Conservation (phyloP, 2,329 filamentous ascomycete genomes). For the Fonsecaea pugnacius region DNA sequence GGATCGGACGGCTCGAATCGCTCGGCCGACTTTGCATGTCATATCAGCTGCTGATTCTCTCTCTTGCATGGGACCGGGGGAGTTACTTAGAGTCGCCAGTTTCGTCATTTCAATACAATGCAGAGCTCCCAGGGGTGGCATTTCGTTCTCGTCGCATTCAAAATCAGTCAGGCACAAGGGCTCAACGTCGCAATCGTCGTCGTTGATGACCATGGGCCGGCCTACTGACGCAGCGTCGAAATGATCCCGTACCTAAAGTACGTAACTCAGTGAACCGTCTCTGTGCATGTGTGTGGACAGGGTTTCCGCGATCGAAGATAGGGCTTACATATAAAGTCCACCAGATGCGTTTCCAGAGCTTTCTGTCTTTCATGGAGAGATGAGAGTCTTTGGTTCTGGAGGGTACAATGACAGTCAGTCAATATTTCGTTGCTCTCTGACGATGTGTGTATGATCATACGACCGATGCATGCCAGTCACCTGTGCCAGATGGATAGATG, state of each 20-base stretch:
- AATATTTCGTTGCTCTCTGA: slow-evolving; percentile 31
- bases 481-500: slow-evolving; percentile 87
- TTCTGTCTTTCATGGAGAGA: slow-evolving; percentile 17
- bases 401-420: not conserved
- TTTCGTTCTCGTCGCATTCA: slow-evolving; percentile 22
- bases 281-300: too few species aligned
- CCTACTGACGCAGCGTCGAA: slow-evolving; percentile 36
- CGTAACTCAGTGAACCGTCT: slow-evolving; percentile 1
- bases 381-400: slow-evolving; percentile 21
- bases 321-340: slow-evolving; percentile 30
- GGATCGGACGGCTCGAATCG: slow-evolving; percentile 20
- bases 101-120: slow-evolving; percentile 27
- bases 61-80: slow-evolving; percentile 5
- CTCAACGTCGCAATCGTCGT: slow-evolving; percentile 39
- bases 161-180: slow-evolving; percentile 34
- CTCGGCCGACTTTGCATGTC: slow-evolving; percentile 23
- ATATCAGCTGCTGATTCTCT: slow-evolving; percentile 17
- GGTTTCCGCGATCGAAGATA: not conserved
- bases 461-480: slow-evolving; percentile 95
- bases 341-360: slow-evolving; percentile 37
- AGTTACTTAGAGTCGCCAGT: slow-evolving; percentile 23
- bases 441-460: slow-evolving; percentile 42
- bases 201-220: slow-evolving; percentile 36
- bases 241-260: slow-evolving; percentile 25
- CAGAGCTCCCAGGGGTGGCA: slow-evolving; percentile 15